Evolutionary conservation across 2,329 filamentous ascomycete genomes (phyloP), one percentile per base, ranked within the genome.

Genomic region (Cercospora sesami): DNA sequence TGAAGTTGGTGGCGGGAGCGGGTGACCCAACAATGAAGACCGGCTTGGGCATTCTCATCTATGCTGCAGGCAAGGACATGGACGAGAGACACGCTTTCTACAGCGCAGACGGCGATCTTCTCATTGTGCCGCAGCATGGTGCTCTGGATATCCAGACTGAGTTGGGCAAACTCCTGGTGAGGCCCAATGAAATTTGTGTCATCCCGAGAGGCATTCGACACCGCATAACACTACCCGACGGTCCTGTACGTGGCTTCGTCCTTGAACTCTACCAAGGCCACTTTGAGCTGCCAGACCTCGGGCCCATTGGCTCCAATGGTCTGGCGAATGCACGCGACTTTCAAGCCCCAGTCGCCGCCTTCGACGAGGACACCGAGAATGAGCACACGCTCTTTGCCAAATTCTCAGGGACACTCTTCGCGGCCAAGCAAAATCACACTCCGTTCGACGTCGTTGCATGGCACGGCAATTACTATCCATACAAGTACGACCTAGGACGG

Each of bases 31-130:
- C 90, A 0, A 85, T 90, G 78, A 96, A 96, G 80, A 83, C 86
- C 18, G 93, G 93, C 0, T 74, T 96, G 51, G 93, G 91, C 23
- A 93, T 95, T 68, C 89, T 91, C 78, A 87, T 95, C 66, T 96
- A 92, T 76, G 90, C 91, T 1, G 91, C 90, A 0, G 91, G 91
- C 21, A 89, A 87, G 77, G 88, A 89, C 76, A 96, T 97, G 93
- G 83, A 84, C 60, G 81, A 84, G n/a, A 86, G 86, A 45, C 84
- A 90, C 60, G 92, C 92, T 0, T 96, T 94, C 78, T 96, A 94
- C 83, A 94, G 90, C 3, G 90, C 92, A 0, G 89, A 91, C 68
- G 89, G 89, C 16, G 89, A 91, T 75, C 85, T 89, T 68, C 80
- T 91, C 63, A 88, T 91, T 58, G 83, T 91, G 2, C 87, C 86